Evolutionary conservation across 192 early-diverging fungal genomes (phyloP).

Genomic region (Backusella westeae): DNA sequence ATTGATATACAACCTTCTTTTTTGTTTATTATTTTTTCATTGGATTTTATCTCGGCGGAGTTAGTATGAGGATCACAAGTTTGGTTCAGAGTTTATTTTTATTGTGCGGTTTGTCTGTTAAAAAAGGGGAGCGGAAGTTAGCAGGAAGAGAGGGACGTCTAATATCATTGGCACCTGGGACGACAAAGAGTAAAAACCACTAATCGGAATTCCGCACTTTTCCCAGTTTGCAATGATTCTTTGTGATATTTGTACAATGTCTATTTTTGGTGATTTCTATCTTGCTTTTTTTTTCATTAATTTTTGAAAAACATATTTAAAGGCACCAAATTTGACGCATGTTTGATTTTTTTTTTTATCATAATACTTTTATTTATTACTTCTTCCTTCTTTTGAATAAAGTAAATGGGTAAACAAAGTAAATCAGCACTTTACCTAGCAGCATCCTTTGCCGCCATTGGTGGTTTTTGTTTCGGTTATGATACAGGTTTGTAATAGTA

Average conservation of each 20-base stretch:
- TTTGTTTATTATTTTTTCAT: background rate
- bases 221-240: background rate
- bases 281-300: background rate
- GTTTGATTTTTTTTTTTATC: background rate
- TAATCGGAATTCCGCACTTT: background rate
- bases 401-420: background rate
- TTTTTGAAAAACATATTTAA: conserved; percentile 1
- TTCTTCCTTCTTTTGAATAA: background rate
- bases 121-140: background rate
- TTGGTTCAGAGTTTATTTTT: background rate
- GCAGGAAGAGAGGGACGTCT: background rate
- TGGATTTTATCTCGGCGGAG: background rate
- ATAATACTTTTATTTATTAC: background rate
- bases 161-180: conserved; percentile 6
- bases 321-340: background rate
- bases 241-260: conserved; percentile 1
- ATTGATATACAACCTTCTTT: background rate
- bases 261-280: background rate
- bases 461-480: conserved; percentile 66
- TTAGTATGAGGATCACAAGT: background rate
- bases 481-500: conserved; percentile 44
- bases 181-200: background rate
- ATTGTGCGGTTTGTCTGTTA: background rate
- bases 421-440: background rate
- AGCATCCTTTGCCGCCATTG: conserved; percentile 45